Percentiles rank a stretch among this genome's conserved stretches.
Evolutionary conservation across 805 yeast genomes (phyloP).

Genomic region (Lachancea dasiensis): DNA sequence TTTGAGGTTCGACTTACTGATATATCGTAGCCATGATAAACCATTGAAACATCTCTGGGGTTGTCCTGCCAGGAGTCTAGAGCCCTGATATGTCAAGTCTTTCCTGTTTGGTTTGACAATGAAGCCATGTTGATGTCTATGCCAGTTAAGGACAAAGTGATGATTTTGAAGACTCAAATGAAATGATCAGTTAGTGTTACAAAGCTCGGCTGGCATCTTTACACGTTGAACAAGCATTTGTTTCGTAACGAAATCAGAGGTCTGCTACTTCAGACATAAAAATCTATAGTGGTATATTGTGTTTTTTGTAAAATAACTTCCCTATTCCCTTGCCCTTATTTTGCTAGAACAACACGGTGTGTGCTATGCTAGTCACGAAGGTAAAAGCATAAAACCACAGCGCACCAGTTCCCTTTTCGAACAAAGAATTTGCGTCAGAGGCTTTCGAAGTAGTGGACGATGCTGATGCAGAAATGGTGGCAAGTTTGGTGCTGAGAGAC

Average conservation of each 20-base stretch:
- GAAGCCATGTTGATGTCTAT: neutral
- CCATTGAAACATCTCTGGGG: conserved; percentile 6
- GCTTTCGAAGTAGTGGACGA: conserved; percentile 27
- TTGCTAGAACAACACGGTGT: conserved; percentile 18
- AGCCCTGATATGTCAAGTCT: neutral
- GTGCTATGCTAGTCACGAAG: conserved; percentile 19
- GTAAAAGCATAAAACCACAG: conserved; percentile 27
- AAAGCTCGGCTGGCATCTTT: too few relatives aligned
- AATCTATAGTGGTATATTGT: neutral
- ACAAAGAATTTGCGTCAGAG: conserved; percentile 21
- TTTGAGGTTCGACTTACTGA: conserved; percentile 2
- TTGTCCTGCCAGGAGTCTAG: neutral
- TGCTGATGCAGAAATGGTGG: conserved; percentile 35
- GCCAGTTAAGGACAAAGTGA: conserved; percentile 6
- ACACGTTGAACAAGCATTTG: too few relatives aligned
- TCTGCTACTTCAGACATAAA: neutral
- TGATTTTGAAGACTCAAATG: neutral
- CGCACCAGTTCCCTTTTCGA: conserved; percentile 14
- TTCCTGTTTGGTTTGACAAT: conserved; percentile 7
- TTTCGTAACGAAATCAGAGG: neutral
- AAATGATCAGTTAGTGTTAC: too few relatives aligned
- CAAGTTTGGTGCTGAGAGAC: conserved; percentile 28
- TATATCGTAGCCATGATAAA: neutral
- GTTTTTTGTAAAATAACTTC: neutral
- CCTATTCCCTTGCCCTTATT: neutral